phyloP scores from a whole-genome alignment of 225 moss, liverwort and hornwort genomes.

The Polytrichum formosum region DNA sequence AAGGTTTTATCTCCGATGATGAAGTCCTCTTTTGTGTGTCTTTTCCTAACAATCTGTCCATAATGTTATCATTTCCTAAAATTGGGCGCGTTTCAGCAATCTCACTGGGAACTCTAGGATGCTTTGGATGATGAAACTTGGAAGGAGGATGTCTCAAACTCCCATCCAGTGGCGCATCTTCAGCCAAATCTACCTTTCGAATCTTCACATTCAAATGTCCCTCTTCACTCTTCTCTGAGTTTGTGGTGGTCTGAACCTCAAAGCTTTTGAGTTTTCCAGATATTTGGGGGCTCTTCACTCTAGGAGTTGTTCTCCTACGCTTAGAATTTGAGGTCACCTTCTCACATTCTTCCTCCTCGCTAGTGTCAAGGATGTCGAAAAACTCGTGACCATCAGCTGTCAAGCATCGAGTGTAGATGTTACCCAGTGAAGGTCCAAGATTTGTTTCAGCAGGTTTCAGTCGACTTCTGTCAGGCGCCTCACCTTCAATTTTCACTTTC shows the following conservation, averaged over 20 bases:
- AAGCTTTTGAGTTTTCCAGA: no score
- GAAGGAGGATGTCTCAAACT: no score
- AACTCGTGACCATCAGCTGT: conserved; percentile 1
- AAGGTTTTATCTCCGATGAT: neutral
- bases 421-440: neutral
- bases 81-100: neutral
- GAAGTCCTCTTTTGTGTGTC: neutral
- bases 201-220: no score
- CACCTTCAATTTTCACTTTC: conserved; percentile 4
- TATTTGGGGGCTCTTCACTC: no score
- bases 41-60: neutral
- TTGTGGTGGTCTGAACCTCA: neutral
- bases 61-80: neutral
- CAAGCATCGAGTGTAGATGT: neutral
- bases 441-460: neutral
- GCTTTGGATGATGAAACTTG: no score
- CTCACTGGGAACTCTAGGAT: neutral
- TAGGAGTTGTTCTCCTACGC: no score
- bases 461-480: neutral
- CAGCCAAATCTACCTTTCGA: neutral
- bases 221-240: no score
- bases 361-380: conserved; percentile 25
- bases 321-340: no score
- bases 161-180: no score
- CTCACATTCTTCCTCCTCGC: conserved; percentile 23